Evolutionary conservation across 106 monocot species (phyloP).

Genomic region (Allium sativum): DNA sequence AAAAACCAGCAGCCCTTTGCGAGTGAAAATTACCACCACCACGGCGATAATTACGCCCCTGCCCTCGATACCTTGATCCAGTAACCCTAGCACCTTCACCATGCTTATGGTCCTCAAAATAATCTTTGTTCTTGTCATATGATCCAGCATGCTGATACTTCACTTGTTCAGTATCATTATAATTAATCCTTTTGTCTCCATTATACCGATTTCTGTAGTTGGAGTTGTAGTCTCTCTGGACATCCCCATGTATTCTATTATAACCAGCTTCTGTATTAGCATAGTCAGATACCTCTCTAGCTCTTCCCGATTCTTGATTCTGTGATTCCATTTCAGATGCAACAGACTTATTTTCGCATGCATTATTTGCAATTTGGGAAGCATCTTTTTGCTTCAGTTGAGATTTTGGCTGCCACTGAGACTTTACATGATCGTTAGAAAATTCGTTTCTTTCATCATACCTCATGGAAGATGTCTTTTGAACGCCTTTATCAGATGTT

Average conservation of each 20-base stretch:
- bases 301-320: conserved; percentile 1
- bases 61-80: conserved; percentile 29
- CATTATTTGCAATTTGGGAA: not conserved
- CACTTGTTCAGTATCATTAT: conserved; percentile 2
- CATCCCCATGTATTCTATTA: not conserved
- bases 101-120: not conserved
- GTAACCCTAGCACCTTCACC: conserved; percentile 5
- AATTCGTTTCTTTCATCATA: not conserved
- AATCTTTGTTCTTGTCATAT: conserved; percentile 15
- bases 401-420: conserved; percentile 12
- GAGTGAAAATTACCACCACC: conserved; percentile 25
- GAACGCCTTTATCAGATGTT: not conserved
- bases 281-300: not conserved
- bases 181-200: conserved; percentile 17
- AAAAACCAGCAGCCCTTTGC: conserved; percentile 5
- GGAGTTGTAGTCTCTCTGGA: conserved; percentile 14
- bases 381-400: not conserved
- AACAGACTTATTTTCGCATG: not conserved
- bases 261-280: not conserved
- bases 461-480: not conserved
- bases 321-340: not conserved
- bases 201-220: conserved; percentile 13
- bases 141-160: conserved; percentile 36
- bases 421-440: not conserved
- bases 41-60: conserved; percentile 18